Conservation (phyloP, 306 rosid species). For the Trichosanthes cucumerina region DNA sequence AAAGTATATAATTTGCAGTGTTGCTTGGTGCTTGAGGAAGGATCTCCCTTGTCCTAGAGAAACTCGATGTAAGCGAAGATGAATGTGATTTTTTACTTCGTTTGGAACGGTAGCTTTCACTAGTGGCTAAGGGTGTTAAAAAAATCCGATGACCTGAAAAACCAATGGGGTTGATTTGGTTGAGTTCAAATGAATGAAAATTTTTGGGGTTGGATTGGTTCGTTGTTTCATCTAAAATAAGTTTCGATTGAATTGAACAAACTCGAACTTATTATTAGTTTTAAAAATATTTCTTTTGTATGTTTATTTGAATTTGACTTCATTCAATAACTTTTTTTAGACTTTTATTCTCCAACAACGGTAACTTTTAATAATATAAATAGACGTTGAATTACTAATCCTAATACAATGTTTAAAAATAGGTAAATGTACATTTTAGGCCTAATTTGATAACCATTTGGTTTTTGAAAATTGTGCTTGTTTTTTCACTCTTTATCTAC, state of each 20-base stretch:
- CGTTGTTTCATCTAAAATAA: no score
- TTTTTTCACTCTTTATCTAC: no score
- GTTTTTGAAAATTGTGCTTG: no score
- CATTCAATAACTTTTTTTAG: neutral
- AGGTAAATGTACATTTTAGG: no score
- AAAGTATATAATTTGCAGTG: conserved; percentile 22
- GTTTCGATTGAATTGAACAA: no score
- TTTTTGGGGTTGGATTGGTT: no score
- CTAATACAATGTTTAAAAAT: no score
- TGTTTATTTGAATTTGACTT: neutral
- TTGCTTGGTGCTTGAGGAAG: conserved; percentile 42
- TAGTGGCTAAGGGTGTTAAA: neutral
- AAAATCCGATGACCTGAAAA: neutral
- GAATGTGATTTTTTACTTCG: neutral
- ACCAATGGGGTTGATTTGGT: neutral
- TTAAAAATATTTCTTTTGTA: no score
- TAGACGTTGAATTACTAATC: no score
- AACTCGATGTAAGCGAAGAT: conserved; percentile 37
- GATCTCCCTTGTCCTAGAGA: conserved; percentile 48
- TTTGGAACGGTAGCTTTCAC: neutral
- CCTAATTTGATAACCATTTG: no score
- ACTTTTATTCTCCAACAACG: neutral
- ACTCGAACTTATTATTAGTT: no score
- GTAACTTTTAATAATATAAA: no score
- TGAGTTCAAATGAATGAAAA: neutral